Evolutionary conservation across 768 basidiomycete genomes (phyloP), one percentile per base, ranked within the genome.

Genomic region (Pleurotus tuoliensis): DNA sequence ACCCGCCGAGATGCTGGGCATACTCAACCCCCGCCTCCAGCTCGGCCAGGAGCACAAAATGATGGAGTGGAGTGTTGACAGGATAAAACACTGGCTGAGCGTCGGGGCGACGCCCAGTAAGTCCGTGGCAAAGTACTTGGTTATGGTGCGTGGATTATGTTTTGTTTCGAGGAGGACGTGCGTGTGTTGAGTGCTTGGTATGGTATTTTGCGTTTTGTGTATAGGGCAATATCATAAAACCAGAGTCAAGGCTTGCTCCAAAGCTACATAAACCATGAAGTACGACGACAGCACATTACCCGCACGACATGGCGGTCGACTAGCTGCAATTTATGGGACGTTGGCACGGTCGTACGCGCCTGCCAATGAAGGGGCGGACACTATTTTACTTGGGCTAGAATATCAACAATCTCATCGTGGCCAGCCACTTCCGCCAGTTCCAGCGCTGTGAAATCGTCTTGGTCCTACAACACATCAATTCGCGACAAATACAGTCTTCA

Each of bases 21-120:
- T 89, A 47, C 97, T 90, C 74, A 78, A 92, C 69, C 94, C 92
- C 3, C 83, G 79, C 60, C 71, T 83, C 46, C 70, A 69, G 49
- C 75, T 67, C 15, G 80, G 76, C 38, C 69, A 76, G 57, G 69
- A 74, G 20, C 78, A 82, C 62, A 96, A 94, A 72, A 84, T 82
- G 34, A 77, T 98, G 56, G 82, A 87, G 63, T 98, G 95, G 94
- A 94, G 93, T 69, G 86, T 88, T 22, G 87, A 91, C 63, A 83
- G 96, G 67, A 92, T 98, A 68, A 79, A 80, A 57, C 93, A 91
- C 66, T 98, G 96, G 96, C 70, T 98, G 39, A 79, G 79, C 34
- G 83, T 88, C 15, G 95, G 94, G 0, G 96, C 96, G 34, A 69
- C 81, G 58, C 96, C 96, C 1, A 88, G 84, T 45, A 85, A 86